Conservation (phyloP, 2,329 filamentous ascomycete species). For the Capronia coronata region DNA sequence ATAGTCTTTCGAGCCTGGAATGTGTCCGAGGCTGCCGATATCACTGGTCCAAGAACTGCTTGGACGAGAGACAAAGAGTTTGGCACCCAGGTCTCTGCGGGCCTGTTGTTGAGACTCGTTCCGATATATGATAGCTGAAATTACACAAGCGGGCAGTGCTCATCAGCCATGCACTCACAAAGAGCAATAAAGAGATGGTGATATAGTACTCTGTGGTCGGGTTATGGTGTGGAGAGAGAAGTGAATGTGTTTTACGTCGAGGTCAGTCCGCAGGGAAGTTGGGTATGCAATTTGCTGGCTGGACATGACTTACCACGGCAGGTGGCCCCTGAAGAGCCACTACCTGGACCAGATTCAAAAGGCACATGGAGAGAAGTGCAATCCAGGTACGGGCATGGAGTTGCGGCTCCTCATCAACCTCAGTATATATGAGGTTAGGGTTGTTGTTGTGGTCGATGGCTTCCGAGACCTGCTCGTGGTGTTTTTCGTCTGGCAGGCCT, state of each 20-base stretch:
- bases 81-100: conserved; percentile 20
- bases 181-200: too few species aligned
- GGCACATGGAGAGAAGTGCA: conserved; percentile 22
- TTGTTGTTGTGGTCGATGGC: too few species aligned
- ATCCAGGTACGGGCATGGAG: conserved; percentile 22
- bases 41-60: conserved; percentile 23
- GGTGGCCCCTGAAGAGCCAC: conserved; percentile 22
- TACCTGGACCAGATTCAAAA: conserved; percentile 21
- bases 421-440: conserved; percentile 21
- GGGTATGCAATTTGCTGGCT: neutral
- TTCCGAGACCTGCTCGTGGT: too few species aligned
- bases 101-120: neutral
- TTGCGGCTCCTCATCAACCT: conserved; percentile 23
- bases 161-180: neutral
- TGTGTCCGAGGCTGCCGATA: conserved; percentile 22
- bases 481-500: too few species aligned
- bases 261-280: neutral
- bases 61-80: conserved; percentile 25
- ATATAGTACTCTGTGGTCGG: too few species aligned
- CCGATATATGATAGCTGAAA: neutral
- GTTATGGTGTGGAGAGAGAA: too few species aligned
- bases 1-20: conserved; percentile 24
- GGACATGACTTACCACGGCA: conserved; percentile 19
- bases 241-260: too few species aligned
- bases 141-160: neutral